phyloP scores from a whole-genome alignment of 768 basidiomycete species.

The Saitozyma podzolica region DNA sequence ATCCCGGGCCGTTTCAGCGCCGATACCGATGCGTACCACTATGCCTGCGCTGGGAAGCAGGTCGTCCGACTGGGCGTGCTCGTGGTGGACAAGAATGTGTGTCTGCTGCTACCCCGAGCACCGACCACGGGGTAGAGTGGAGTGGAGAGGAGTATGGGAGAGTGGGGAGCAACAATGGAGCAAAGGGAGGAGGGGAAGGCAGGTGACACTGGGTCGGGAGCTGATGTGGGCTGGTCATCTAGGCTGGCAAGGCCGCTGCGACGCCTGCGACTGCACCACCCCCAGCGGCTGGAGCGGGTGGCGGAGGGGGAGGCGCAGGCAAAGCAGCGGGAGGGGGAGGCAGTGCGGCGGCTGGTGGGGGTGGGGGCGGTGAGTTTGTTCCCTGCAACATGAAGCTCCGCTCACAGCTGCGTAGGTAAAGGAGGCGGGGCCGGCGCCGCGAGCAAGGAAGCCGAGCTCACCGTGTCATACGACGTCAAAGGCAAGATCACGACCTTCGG shows the following conservation, averaged over 20 bases:
- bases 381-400: too few species aligned
- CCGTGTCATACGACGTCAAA: slow-evolving; percentile 27
- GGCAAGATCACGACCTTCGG: slow-evolving; percentile 38
- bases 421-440: neutral
- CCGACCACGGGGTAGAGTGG: too few species aligned
- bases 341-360: slow-evolving; percentile 7
- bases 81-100: slow-evolving; percentile 44
- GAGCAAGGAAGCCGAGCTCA: slow-evolving; percentile 12
- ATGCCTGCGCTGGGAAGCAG: slow-evolving; percentile 48
- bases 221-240: too few species aligned
- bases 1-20: slow-evolving; percentile 23
- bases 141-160: too few species aligned
- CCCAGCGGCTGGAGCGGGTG: neutral
- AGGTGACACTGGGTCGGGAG: too few species aligned
- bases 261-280: too few species aligned
- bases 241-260: too few species aligned
- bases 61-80: slow-evolving; percentile 45
- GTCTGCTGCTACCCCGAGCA: slow-evolving; percentile 12
- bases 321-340: slow-evolving; percentile 8
- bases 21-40: slow-evolving; percentile 51
- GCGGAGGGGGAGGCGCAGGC: slow-evolving; percentile 4
- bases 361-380: neutral
- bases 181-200: too few species aligned
- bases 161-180: too few species aligned
- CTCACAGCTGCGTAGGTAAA: too few species aligned